These are phyloP conservation scores for Saraca asoca DNA, from an alignment of 331 rosid species.

Conservation along the genomic window DNA sequence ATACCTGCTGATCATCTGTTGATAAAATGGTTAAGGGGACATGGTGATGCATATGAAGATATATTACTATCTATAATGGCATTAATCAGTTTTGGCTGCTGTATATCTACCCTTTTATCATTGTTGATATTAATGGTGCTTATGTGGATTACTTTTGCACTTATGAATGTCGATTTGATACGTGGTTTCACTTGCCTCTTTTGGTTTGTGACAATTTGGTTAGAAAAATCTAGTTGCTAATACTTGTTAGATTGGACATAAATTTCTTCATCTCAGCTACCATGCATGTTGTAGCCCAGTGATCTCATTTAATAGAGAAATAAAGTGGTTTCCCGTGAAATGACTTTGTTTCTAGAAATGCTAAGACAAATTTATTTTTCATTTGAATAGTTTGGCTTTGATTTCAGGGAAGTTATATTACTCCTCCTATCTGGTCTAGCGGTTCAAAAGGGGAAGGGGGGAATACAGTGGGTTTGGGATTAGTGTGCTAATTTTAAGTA, in stretches of 20 bases:
- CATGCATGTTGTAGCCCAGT: not conserved
- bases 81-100: not conserved
- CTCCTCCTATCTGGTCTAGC: too few species aligned
- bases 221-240: not conserved
- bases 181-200: conserved; percentile 2
- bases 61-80: not conserved
- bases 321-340: not conserved
- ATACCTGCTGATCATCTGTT: not conserved
- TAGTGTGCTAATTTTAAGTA: not conserved
- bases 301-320: not conserved
- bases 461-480: not conserved
- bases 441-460: too few species aligned
- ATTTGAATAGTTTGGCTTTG: not conserved
- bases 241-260: not conserved
- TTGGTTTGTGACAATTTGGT: not conserved
- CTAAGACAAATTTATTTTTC: not conserved
- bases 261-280: not conserved
- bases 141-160: not conserved
- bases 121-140: not conserved
- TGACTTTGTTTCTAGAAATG: not conserved
- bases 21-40: not conserved
- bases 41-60: not conserved
- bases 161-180: not conserved
- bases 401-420: too few species aligned
- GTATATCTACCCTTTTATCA: not conserved